Percentiles rank a stretch among this genome's conserved stretches.
Evolutionary conservation across 768 basidiomycete genomes (phyloP).

Genomic region (Hericium coralloides): DNA sequence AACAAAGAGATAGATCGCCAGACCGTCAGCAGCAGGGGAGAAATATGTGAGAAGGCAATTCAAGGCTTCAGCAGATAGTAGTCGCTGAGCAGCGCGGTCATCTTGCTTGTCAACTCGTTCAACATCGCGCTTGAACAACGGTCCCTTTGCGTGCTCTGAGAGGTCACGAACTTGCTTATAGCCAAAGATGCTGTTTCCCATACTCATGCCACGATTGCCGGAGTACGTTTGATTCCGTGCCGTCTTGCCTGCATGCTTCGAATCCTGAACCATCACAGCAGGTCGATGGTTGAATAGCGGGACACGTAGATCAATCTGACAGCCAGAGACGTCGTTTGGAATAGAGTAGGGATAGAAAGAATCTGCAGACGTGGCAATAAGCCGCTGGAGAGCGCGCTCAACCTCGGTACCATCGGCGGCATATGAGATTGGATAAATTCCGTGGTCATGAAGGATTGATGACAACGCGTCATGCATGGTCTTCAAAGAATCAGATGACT

Average conservation of each 20-base stretch:
- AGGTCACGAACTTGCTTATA: background rate
- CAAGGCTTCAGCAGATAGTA: background rate
- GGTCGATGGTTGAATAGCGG: background rate
- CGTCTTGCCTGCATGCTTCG: background rate
- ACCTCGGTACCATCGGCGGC: background rate
- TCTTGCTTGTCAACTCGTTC: background rate
- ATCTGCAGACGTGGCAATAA: background rate
- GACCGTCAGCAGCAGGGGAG: constrained; percentile 18
- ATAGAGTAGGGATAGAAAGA: background rate
- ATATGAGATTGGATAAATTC: background rate
- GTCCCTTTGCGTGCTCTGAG: background rate
- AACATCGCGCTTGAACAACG: background rate
- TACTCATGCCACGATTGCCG: background rate
- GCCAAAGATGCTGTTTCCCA: background rate
- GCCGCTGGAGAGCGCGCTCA: background rate
- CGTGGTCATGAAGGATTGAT: background rate
- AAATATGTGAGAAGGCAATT: constrained; percentile 1
- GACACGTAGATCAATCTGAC: background rate
- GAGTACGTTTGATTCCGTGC: background rate
- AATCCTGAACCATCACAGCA: background rate
- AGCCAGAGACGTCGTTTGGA: background rate
- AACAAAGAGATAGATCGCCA: constrained; percentile 32
- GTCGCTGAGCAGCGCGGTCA: background rate
- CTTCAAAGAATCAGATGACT: background rate
- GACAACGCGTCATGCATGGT: background rate